Evolutionary conservation across 768 basidiomycete species (phyloP).

Genomic region (Serendipita indica): DNA sequence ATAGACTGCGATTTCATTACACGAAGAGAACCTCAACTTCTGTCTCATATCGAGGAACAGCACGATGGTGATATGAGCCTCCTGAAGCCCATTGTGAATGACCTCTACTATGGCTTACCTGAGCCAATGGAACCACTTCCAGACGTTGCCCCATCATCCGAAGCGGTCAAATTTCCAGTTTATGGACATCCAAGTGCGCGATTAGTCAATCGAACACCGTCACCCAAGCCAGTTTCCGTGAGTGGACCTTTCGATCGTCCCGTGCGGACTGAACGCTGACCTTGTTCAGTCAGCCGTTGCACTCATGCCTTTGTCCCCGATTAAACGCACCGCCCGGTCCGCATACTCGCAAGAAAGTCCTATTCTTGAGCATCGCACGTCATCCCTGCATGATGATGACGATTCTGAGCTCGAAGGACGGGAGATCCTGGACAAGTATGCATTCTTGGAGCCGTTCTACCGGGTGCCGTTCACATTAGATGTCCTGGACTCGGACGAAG

Average conservation of each 20-base stretch:
- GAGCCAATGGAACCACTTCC: not conserved
- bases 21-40: not conserved
- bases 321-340: not conserved
- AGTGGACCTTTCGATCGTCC: not conserved
- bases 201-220: not conserved
- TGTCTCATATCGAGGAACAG: not conserved
- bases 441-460: not conserved
- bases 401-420: too few species aligned
- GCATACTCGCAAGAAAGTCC: not conserved
- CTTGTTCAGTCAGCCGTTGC: not conserved
- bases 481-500: too few species aligned
- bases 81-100: not conserved
- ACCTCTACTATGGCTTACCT: not conserved
- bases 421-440: not conserved
- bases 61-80: not conserved
- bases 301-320: not conserved
- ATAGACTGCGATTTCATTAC: not conserved
- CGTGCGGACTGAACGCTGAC: not conserved
- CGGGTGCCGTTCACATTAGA: not conserved
- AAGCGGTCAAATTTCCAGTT: not conserved
- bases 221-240: not conserved
- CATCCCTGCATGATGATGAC: not conserved
- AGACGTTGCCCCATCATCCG: not conserved
- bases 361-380: not conserved
- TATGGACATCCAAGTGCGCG: not conserved